Evolutionary conservation across 2,329 filamentous ascomycete genomes (phyloP), one percentile per base, ranked within the genome.

Genomic region (Shiraia bambusicola): DNA sequence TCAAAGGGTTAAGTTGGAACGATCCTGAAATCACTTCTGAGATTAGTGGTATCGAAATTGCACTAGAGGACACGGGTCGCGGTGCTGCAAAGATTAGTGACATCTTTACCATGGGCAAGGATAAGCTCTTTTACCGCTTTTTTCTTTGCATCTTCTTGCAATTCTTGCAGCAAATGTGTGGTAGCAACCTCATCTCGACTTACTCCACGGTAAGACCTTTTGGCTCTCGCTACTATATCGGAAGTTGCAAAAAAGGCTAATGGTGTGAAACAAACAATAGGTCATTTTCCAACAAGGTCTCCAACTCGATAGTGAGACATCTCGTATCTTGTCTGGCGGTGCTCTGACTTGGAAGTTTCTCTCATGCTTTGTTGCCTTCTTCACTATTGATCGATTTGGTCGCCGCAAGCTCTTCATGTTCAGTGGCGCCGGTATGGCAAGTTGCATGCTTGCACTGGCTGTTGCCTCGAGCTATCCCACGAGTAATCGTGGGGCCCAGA

Each of bases 301-400:
- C 19, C 69, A 70, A 5, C 48, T 74, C 4, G 66, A 71, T 50
- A 75, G 56, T 11, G 66, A 79, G 50, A 71, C 77, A 16, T 78
- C 77, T 42, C 78, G 78, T 59, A 79, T 79, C 70, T 79, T 86
- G 36, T 78, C 80, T 2, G 87, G 84, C 3, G 75, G 73, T 19
- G 76, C 76, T 10, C 63, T 81, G 24, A 80, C 78, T 4, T 81
- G 75, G 72, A 80, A 81, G 56, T 78, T 79, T 53, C 51, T 79
- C 14, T 76, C 73, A 24, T 76, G 72, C 0, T 72, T 86, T 16
- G 77, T 87, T 41, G 85, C 82, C 40, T 84, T 87, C 47, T 87
- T 87, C 58, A 87, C 83, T 0, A 72, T 88, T 1, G 84, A 88
- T 55, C 76, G 80, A 0, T 86, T 88, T 42, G 84, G 85, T 6